Base-by-base conservation (phyloP, 306 rosid species). In the Inga leiocalycina region DNA sequence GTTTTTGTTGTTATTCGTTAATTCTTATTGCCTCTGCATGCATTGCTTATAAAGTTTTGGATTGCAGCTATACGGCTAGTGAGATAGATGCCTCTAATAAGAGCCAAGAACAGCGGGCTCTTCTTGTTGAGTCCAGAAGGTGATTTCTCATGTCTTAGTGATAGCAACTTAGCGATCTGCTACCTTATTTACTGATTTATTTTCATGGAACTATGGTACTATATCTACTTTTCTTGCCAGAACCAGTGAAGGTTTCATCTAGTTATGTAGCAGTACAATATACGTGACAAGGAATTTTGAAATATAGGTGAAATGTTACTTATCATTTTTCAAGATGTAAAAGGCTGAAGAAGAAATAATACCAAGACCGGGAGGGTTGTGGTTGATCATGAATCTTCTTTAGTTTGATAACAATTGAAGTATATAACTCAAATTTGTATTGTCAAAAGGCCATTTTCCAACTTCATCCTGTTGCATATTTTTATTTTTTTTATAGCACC, bases 91-190 rank as follows among this genome's bases (percentile, higher is more conserved):
- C 72, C 37, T 93, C 92, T 62, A 91, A 87, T 65, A 91, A 86
- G 82, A 82, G 80, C 87, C 87, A 84, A 11, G 98, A 95, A 85
- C 98, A 89, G 84, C 97, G 85, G 79, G 93, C 98, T 72, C 88
- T 91, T 77, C 98, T 95, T 76, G 88, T 89, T 84, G 93, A 93
- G 77, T 91, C 98, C 27, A 95, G 90, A 88, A 92, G 98, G 98
- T 93, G 80, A 82, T 77, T 82, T 86, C 78, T 81, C 44, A 22
- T 45, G 66, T 67, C 30, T 84, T 74, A 46, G 35, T 70, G 51
- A 34, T 71, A 75, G 71, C 3, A 12, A 74, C 49, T 7, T 57
- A 87, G 64, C 66, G 64, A 56, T 67, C 41, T 14, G 71, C 11
- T 30, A 22, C 35, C 4, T 4, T 4, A 71, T 71, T 44, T 10